Evolutionary conservation across 2,329 filamentous ascomycete genomes (phyloP).

Genomic region (Venturia aucupariae): DNA sequence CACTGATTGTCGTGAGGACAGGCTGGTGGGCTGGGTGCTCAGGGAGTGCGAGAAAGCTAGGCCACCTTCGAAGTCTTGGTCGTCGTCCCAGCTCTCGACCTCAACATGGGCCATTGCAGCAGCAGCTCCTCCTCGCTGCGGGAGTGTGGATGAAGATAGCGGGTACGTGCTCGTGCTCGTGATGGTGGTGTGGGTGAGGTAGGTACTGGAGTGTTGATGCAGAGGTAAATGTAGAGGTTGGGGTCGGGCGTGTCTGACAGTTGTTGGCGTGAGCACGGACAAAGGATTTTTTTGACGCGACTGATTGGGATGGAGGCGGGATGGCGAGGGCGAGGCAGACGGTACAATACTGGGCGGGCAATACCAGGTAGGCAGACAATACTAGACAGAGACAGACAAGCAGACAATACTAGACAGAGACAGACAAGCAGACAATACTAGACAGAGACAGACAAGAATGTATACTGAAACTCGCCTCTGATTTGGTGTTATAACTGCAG

Average conservation of each 20-base stretch:
- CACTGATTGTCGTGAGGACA: constrained; percentile 75
- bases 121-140: constrained; percentile 20
- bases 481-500: background rate
- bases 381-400: no score
- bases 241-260: background rate
- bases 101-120: constrained; percentile 46
- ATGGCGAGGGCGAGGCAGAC: background rate
- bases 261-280: no score
- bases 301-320: background rate
- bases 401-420: no score
- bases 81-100: constrained; percentile 60
- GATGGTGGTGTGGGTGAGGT: background rate
- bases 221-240: no score
- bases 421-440: no score
- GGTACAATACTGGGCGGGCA: background rate
- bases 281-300: no score
- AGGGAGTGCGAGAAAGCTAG: constrained; percentile 48
- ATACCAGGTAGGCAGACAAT: no score
- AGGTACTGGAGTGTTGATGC: background rate
- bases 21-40: constrained; percentile 36
- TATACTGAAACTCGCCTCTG: background rate
- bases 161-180: constrained; percentile 6
- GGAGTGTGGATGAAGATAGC: background rate
- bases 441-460: no score
- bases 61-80: constrained; percentile 51